Evolutionary conservation across 306 rosid genomes (phyloP), one percentile per base, ranked within the genome.

Genomic region (Styphnolobium japonicum): DNA sequence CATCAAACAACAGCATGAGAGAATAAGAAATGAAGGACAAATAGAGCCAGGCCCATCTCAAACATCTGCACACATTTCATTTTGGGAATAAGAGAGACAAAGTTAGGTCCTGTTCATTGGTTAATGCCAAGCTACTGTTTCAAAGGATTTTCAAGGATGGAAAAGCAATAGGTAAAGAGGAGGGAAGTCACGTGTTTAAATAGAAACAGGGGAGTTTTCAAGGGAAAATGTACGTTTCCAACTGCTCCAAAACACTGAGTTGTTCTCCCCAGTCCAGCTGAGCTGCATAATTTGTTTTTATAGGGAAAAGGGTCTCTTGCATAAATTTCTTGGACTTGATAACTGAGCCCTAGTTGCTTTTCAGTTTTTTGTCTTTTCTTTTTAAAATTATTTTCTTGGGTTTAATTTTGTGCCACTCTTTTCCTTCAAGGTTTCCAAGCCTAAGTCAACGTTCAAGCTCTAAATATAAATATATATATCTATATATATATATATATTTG

Each of bases 201-300:
- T 36, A 52, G 53, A 71, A 49, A 22, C 49, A 49, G 7, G 55
- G 55, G 52, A n/a, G 16, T 7, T 27, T 58, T 74, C 58, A 46
- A 34, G 66, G 29, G 27, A 33, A 37, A 66, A 61, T 51, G 22
- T 29, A 16, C n/a, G 45, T 43, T 22, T 10, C 42, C 9, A 43
- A 19, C 71, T 61, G 33, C 71, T 75, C 48, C 60, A 75, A 46
- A 75, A 61, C 36, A 25, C 48, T 42, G 61, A 61, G 48, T 75
- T 12, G 34, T 45, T 61, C 23, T 31, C 71, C 60, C 71, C 22
- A 4, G 22, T 61, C 49, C 61, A 75, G 29, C 23, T 42, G 67
- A 75, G 71, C 60, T 12, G 61, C 45, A 60, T 61, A 61, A 31
- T 61, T 75, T 61, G 33, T 29, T 31, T 75, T 34, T 29, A 60